Base-by-base conservation (phyloP, 768 basidiomycete genomes). In the Exsudoporus frostii region DNA sequence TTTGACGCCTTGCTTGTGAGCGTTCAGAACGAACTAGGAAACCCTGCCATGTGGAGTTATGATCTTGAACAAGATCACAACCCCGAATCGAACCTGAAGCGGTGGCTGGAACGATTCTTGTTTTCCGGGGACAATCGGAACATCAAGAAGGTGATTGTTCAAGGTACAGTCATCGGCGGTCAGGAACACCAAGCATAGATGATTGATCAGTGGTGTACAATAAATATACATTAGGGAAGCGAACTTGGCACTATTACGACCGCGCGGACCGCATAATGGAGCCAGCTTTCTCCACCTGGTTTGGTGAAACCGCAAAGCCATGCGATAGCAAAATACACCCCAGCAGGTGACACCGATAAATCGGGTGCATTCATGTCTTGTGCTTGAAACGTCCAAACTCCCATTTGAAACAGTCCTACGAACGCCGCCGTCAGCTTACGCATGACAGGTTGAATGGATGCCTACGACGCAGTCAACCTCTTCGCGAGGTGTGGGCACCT, bases 71-170 rank as follows among this genome's bases (percentile, higher is more conserved):
- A 60, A 24, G 74, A 73, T 42, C 62, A 72, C 65, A 58, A 29
- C 48, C 42, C 48, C 15, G 54, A 68, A 57, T 62, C 68, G 52
- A 66, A 70, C 51, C 65, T 92, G 50, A 82, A 54, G 76, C 71
- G 42, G 74, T 82, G 57, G 69, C 74, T 98, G 59, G 94, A 97
- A 72, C 78, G 84, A 54, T 93, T 95, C 71, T 73, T 96, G 57
- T 93, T 92, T 64, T 83, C 84, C 38, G 92, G 91, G 7, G 93
- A 96, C 67, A 85, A 91, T 65, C 76, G 92, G 65, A 95, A 93
- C 70, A 84, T 97, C 51, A 72, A 72, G 45, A 75, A 77, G 51
- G 94, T 98, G 19, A 94, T 85, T 63, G 94, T 98, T 15, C 85
- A 90, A 62, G 94, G 95, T 2, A 69, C 74, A 40, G 67, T 82